These are phyloP conservation scores for Penicillium robsamsonii DNA, from an alignment of 495 filamentous ascomycete genomes.

Conservation along the genomic window DNA sequence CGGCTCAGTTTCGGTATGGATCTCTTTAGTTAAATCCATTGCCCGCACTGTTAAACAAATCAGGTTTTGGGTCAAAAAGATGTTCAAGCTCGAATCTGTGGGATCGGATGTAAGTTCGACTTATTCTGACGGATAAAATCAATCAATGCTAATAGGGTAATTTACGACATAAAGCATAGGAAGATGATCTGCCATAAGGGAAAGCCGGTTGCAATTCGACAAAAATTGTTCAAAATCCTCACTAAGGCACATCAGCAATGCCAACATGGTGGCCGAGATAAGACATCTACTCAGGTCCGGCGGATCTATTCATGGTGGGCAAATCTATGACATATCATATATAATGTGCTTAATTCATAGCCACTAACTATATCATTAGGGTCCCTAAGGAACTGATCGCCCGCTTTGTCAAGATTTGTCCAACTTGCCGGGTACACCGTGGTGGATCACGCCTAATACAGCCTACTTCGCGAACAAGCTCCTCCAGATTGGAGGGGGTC, in stretches of 20 bases:
- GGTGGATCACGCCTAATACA: constrained; percentile 44
- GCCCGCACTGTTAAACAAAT: constrained; percentile 10
- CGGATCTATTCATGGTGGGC: constrained; percentile 57
- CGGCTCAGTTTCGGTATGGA: constrained; percentile 54
- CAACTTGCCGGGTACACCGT: constrained; percentile 49
- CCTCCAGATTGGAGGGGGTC: constrained; percentile 37
- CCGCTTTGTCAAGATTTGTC: constrained; percentile 58
- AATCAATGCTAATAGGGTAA: constrained; percentile 13
- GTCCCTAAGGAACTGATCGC: constrained; percentile 59
- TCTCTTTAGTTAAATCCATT: too few relatives aligned
- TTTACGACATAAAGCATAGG: constrained; percentile 24
- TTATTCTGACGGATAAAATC: too few relatives aligned
- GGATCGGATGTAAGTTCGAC: constrained; percentile 37
- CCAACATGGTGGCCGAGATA: constrained; percentile 58
- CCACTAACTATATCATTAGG: constrained; percentile 32
- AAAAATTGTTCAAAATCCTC: constrained; percentile 56
- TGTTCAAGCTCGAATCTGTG: constrained; percentile 52
- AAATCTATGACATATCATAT: too few relatives aligned
- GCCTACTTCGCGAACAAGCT: constrained; percentile 43
- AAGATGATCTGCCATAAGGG: constrained; percentile 57
- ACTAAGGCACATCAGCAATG: constrained; percentile 56
- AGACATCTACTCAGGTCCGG: constrained; percentile 58
- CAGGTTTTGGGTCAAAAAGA: constrained; percentile 62
- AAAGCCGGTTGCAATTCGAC: constrained; percentile 59
- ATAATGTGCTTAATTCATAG: neutral